Conservation (phyloP, 2,329 filamentous ascomycete species). For the Pseudonectria foliicola region DNA sequence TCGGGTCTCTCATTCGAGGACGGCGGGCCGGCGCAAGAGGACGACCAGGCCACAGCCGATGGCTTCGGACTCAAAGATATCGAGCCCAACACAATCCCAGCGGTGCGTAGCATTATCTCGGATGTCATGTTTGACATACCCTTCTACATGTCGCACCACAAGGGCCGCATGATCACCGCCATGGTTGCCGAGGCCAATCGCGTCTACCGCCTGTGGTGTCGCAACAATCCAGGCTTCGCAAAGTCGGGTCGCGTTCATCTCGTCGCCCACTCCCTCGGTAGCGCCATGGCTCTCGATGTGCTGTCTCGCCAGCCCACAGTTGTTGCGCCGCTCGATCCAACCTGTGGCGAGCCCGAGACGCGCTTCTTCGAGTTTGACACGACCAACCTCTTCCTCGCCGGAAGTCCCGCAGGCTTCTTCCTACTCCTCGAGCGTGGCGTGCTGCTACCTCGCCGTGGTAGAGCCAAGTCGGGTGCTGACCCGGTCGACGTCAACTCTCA, state of each 20-base stretch:
- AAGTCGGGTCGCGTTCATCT: slow-evolving; percentile 80
- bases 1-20: slow-evolving; percentile 84
- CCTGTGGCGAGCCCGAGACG: slow-evolving; percentile 34
- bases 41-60: slow-evolving; percentile 45
- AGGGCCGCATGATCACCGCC: slow-evolving; percentile 87
- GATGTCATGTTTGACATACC: slow-evolving; percentile 99
- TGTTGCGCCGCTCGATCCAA: slow-evolving; percentile 45
- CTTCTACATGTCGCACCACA: slow-evolving; percentile 95
- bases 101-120: slow-evolving; percentile 87
- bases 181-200: slow-evolving; percentile 87
- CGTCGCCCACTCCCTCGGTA: slow-evolving; percentile 88
- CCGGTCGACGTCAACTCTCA: slow-evolving; percentile 48
- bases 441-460: slow-evolving; percentile 69
- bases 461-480: slow-evolving; percentile 68
- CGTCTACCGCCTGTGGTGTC: slow-evolving; percentile 92
- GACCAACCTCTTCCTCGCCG: slow-evolving; percentile 78
- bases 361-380: slow-evolving; percentile 86
- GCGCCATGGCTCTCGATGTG: slow-evolving; percentile 89
- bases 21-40: slow-evolving; percentile 52
- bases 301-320: slow-evolving; percentile 80
- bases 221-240: slow-evolving; percentile 82
- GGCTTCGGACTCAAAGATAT: slow-evolving; percentile 74
- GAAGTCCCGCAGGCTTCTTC: slow-evolving; percentile 90
- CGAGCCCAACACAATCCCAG: slow-evolving; percentile 82
- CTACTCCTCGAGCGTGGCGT: slow-evolving; percentile 68